A percentile compares a stretch with the other conserved stretches of the same genome.
These are phyloP conservation scores for Evernia prunastri DNA, from an alignment of 495 filamentous ascomycete genomes.

Conservation along the genomic window DNA sequence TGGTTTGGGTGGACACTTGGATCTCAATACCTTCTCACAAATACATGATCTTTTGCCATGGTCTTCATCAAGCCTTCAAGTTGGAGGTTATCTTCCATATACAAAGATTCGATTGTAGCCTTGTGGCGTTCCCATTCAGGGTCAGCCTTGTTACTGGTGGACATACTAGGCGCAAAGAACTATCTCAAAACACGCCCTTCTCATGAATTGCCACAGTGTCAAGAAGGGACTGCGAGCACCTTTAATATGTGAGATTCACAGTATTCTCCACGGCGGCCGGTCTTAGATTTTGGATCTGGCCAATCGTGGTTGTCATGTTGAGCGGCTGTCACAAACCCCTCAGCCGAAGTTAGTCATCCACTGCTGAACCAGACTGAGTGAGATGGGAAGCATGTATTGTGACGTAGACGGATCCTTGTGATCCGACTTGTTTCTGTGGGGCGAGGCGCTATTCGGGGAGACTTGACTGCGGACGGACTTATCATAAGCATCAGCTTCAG, in stretches of 20 bases:
- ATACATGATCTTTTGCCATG: not conserved
- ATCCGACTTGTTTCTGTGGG: not conserved
- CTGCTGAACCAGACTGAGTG: too few relatives aligned
- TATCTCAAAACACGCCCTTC: not conserved
- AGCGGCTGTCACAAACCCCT: too few relatives aligned
- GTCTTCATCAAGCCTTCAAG: not conserved
- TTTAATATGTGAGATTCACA: not conserved
- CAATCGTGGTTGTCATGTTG: too few relatives aligned
- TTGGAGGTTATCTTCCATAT: not conserved
- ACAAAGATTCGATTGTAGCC: not conserved
- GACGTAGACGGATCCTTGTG: not conserved
- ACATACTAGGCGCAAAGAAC: not conserved
- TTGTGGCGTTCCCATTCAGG: not conserved
- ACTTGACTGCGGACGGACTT: not conserved
- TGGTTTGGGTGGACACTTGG: not conserved
- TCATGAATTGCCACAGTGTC: too few relatives aligned
- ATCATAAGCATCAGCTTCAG: too few relatives aligned
- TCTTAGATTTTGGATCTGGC: not conserved
- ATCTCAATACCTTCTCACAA: not conserved
- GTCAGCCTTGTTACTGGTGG: not conserved
- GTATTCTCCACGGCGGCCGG: not conserved
- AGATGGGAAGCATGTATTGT: not conserved
- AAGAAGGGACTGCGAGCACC: not conserved
- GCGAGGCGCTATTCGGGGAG: too few relatives aligned
- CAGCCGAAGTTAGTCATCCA: too few relatives aligned